These are phyloP conservation scores for Cytospora leucostoma DNA, from an alignment of 2,329 filamentous ascomycete genomes.

Conservation along the genomic window DNA sequence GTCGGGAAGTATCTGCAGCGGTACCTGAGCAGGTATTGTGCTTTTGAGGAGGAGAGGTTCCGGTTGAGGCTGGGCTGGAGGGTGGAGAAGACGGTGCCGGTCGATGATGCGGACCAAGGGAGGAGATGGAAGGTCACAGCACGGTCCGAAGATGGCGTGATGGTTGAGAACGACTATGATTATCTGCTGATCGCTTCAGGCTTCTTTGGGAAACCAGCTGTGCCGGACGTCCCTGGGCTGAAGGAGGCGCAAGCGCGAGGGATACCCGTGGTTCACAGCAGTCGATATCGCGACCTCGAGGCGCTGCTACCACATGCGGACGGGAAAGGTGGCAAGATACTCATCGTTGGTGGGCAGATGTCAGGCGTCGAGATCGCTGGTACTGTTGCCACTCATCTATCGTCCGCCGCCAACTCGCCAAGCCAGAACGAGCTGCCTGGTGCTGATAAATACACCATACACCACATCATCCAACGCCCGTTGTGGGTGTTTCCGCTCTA, in stretches of 20 bases:
- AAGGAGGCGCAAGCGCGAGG: constrained; percentile 36
- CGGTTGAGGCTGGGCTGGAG: constrained; percentile 52
- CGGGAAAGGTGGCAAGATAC: constrained; percentile 57
- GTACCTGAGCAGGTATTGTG: constrained; percentile 63
- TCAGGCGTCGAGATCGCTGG: constrained; percentile 78
- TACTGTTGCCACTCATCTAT: constrained; percentile 71
- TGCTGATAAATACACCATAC: constrained; percentile 57
- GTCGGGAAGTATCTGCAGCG: constrained; percentile 70
- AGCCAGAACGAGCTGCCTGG: constrained; percentile 42
- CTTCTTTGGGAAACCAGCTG: constrained; percentile 67
- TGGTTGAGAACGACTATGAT: constrained; percentile 61
- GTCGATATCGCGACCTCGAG: constrained; percentile 60
- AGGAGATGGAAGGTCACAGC: constrained; percentile 46
- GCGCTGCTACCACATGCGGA: constrained; percentile 46
- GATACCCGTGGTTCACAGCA: constrained; percentile 67
- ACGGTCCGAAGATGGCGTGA: constrained; percentile 38
- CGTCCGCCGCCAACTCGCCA: constrained; percentile 60
- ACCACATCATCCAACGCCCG: constrained; percentile 70
- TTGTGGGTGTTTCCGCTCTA: constrained; percentile 70
- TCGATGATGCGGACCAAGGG: constrained; percentile 30
- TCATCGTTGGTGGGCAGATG: constrained; percentile 80
- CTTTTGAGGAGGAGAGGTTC: constrained; percentile 38
- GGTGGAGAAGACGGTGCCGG: constrained; percentile 45
- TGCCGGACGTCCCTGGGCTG: constrained; percentile 46
- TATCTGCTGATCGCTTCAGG: constrained; percentile 72